Conservation (phyloP, 2,329 filamentous ascomycete genomes). For the Pseudogymnoascus sp. region DNA sequence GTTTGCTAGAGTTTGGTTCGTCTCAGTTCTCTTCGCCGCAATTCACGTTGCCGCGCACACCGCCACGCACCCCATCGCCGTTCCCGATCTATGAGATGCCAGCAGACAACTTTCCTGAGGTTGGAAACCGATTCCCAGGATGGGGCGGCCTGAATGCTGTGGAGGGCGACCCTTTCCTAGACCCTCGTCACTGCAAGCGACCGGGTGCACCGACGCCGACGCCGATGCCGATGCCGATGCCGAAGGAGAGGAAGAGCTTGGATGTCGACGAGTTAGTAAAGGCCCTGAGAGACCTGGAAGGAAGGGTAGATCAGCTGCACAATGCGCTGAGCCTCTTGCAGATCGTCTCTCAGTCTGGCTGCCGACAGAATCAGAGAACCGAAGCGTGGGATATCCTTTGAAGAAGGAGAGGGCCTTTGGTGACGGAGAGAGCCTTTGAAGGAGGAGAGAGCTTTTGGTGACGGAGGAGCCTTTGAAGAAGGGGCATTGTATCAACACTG, state of each 20-base stretch:
- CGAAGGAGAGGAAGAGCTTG: background rate
- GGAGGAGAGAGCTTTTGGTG: background rate
- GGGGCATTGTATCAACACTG: constrained; percentile 2
- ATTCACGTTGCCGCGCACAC: background rate
- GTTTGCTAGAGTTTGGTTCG: background rate
- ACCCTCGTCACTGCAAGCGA: background rate
- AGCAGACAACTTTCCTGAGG: background rate
- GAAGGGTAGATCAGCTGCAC: background rate
- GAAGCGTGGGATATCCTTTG: background rate
- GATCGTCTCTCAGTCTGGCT: background rate
- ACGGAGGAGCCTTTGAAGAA: background rate
- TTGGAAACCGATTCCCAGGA: background rate
- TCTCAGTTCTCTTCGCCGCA: background rate
- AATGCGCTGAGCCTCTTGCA: background rate
- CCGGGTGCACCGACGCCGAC: background rate
- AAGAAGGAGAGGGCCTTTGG: background rate
- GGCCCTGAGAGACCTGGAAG: background rate
- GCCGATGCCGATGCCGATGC: background rate
- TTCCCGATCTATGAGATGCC: background rate
- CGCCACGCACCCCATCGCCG: background rate
- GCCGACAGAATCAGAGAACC: background rate
- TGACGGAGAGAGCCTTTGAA: background rate
- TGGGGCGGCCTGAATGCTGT: background rate
- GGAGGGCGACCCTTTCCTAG: background rate
- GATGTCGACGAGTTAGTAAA: background rate